phyloP scores from a whole-genome alignment of 331 rosid species.

The Phaseolus coccineus region DNA sequence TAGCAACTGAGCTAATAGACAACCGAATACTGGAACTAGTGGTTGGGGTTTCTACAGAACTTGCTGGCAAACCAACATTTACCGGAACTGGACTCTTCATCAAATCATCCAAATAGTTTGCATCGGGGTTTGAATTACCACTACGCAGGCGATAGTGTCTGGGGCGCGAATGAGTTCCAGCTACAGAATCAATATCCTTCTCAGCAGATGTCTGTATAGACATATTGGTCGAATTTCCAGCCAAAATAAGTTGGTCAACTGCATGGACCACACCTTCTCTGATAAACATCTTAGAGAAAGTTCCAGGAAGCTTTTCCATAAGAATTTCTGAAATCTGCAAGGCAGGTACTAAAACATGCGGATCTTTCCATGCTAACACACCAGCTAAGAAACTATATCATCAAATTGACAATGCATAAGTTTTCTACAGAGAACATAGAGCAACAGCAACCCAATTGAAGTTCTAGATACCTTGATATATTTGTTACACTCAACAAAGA shows the following conservation, averaged over 20 bases:
- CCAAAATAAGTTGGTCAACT: conserved; percentile 78
- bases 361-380: conserved; percentile 92
- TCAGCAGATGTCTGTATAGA: conserved; percentile 61
- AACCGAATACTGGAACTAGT: conserved; percentile 62
- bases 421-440: conserved; percentile 19
- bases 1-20: conserved; percentile 71
- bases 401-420: conserved; percentile 44
- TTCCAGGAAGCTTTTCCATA: conserved; percentile 85
- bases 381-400: conserved; percentile 75
- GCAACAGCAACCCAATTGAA: conserved; percentile 16
- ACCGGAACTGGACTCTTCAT: conserved; percentile 60
- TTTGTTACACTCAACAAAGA: conserved; percentile 70
- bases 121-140: conserved; percentile 62
- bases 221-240: conserved; percentile 55
- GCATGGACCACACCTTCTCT: conserved; percentile 93
- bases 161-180: conserved; percentile 66
- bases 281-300: conserved; percentile 77
- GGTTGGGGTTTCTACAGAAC: conserved; percentile 70
- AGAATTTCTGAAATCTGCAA: conserved; percentile 89
- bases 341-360: conserved; percentile 79
- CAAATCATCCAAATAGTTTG: conserved; percentile 60
- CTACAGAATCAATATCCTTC: conserved; percentile 67
- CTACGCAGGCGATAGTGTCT: conserved; percentile 75
- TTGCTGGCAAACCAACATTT: conserved; percentile 67
- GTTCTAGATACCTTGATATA: conserved; percentile 70